These are phyloP conservation scores for Papiliotrema nemorosa DNA, from an alignment of 1,284 basidiomycete genomes.

Conservation along the genomic window DNA sequence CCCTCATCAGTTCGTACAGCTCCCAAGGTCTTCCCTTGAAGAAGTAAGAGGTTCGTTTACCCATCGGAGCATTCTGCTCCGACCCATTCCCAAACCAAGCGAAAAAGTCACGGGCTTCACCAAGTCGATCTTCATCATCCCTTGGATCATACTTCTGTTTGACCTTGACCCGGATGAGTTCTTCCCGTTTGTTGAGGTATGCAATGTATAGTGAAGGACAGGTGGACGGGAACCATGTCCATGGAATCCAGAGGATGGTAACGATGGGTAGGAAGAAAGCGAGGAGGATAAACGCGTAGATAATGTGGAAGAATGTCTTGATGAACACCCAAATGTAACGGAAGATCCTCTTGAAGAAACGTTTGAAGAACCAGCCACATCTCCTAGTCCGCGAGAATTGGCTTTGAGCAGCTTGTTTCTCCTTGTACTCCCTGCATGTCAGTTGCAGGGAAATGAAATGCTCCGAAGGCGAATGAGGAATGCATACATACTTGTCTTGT, in stretches of 20 bases:
- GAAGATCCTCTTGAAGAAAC: no score
- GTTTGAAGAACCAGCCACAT: no score
- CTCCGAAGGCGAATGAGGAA: no score
- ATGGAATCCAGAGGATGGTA: conserved; percentile 6
- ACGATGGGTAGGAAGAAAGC: not conserved
- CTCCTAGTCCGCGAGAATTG: no score
- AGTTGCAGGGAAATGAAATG: no score
- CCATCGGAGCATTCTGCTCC: not conserved
- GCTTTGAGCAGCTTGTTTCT: no score
- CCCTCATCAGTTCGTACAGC: conserved; percentile 21
- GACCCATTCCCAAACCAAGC: not conserved
- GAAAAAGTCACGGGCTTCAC: not conserved
- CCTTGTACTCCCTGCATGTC: no score
- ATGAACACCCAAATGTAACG: no score
- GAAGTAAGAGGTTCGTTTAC: not conserved
- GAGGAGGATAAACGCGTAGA: no score
- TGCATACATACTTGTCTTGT: no score
- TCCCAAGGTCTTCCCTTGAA: conserved; percentile 21
- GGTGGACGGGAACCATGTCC: not conserved
- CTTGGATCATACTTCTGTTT: not conserved
- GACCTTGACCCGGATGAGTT: not conserved
- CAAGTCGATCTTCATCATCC: not conserved
- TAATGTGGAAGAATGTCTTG: no score
- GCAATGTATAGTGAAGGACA: not conserved
- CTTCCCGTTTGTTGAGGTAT: not conserved